These are phyloP conservation scores for Capsicum baccatum DNA, from an alignment of 257 asterid species.

Conservation along the genomic window DNA sequence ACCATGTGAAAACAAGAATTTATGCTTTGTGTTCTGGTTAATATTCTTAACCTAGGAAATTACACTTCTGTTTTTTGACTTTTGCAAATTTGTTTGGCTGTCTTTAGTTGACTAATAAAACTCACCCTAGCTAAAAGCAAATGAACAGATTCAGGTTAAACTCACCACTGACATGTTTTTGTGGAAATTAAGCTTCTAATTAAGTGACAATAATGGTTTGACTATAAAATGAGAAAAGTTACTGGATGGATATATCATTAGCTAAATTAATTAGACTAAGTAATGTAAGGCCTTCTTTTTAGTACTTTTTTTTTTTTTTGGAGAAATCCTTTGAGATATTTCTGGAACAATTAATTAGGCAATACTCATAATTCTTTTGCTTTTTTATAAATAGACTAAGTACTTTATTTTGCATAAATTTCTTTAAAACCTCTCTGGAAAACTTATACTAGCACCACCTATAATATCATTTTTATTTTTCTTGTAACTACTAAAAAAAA, in stretches of 20 bases:
- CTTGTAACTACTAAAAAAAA: background rate
- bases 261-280: background rate
- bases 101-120: slow-evolving; percentile 1
- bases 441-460: background rate
- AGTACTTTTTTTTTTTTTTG: background rate
- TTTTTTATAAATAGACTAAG: background rate
- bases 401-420: background rate
- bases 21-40: background rate
- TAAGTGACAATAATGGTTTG: slow-evolving; percentile 16
- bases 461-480: background rate
- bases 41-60: slow-evolving; percentile 17
- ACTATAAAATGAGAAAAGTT: background rate
- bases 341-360: background rate
- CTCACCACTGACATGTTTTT: background rate
- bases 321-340: background rate
- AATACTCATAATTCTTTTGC: background rate
- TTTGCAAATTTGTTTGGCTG: slow-evolving; percentile 22
- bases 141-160: slow-evolving; percentile 12
- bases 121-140: background rate
- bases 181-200: background rate
- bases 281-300: background rate
- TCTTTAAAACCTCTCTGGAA: background rate
- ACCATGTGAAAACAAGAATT: slow-evolving; percentile 24
- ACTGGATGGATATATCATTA: background rate
- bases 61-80: background rate